Percentiles rank a stretch among this genome's conserved stretches.
phyloP scores from a whole-genome alignment of 202 grass and related monocot species.

The Alloteropsis angusta region DNA sequence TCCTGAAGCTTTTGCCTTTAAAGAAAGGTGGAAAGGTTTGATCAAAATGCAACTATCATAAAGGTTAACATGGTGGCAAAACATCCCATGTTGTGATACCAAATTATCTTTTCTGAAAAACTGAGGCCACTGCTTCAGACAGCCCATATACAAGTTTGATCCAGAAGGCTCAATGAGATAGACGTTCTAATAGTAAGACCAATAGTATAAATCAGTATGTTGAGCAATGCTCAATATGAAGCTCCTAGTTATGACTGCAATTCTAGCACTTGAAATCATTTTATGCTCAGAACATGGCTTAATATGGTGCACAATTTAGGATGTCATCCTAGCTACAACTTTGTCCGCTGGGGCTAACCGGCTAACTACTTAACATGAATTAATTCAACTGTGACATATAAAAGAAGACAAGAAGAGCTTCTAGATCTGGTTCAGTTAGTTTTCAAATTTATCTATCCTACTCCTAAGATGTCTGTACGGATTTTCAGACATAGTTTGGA shows the following conservation, averaged over 20 bases:
- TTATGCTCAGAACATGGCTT: background rate
- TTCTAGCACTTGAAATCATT: slow-evolving; percentile 13
- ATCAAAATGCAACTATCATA: background rate
- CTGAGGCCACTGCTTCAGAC: background rate
- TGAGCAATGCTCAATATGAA: background rate
- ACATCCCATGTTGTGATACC: background rate
- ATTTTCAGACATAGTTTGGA: too few species aligned
- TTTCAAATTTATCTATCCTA: too few species aligned
- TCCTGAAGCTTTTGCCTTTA: slow-evolving; percentile 90
- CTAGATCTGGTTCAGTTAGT: too few species aligned
- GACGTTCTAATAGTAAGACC: background rate
- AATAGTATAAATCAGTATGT: slow-evolving; percentile 9
- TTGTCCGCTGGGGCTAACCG: background rate
- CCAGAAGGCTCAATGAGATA: background rate
- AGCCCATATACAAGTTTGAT: background rate
- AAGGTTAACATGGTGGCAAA: background rate
- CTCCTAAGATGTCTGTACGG: too few species aligned
- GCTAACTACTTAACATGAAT: too few species aligned
- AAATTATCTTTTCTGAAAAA: background rate
- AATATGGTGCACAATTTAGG: slow-evolving; percentile 6
- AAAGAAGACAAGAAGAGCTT: too few species aligned
- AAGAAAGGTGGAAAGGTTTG: slow-evolving; percentile 14
- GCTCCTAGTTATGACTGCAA: background rate
- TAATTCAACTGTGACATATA: too few species aligned
- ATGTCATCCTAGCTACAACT: background rate